Evolutionary conservation across 2,329 filamentous ascomycete species (phyloP).

Genomic region (Chaetothyriales sp.): DNA sequence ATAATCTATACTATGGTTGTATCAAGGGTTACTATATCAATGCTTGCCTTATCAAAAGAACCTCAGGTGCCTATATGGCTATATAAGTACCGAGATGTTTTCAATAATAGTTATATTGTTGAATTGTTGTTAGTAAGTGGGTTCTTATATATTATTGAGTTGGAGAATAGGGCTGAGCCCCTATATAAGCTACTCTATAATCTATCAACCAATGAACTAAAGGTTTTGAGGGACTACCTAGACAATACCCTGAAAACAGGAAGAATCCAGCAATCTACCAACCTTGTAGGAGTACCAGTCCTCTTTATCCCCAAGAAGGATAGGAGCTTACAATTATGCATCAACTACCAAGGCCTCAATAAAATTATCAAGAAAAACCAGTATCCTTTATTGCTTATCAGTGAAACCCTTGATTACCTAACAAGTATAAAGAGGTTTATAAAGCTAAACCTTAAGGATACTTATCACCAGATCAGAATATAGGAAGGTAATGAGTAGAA

Average conservation of each 20-base stretch:
- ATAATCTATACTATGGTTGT: too few relatives aligned
- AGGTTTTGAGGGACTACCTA: slow-evolving; percentile 13
- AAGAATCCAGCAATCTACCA: slow-evolving; percentile 12
- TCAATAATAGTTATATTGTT: not conserved
- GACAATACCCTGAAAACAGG: slow-evolving; percentile 10
- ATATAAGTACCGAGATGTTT: not conserved
- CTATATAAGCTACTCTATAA: slow-evolving; percentile 2
- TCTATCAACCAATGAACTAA: slow-evolving; percentile 6
- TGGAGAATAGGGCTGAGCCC: not conserved
- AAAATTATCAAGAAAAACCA: slow-evolving; percentile 22
- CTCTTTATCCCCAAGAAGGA: slow-evolving; percentile 23
- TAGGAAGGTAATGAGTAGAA: slow-evolving; percentile 12
- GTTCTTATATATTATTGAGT: not conserved
- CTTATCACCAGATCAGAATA: slow-evolving; percentile 9
- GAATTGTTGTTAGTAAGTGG: not conserved
- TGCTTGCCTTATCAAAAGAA: too few relatives aligned
- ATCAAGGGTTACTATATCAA: too few relatives aligned
- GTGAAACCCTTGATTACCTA: not conserved
- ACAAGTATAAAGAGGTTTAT: slow-evolving; percentile 7
- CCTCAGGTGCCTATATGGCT: not conserved
- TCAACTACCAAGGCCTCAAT: too few relatives aligned
- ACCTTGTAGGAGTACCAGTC: slow-evolving; percentile 14
- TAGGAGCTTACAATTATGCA: slow-evolving; percentile 19
- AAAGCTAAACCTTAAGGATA: slow-evolving; percentile 12
- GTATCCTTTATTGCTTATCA: slow-evolving; percentile 21